Evolutionary conservation across 1,284 basidiomycete genomes (phyloP).

Genomic region (Trichosporon sp.): DNA sequence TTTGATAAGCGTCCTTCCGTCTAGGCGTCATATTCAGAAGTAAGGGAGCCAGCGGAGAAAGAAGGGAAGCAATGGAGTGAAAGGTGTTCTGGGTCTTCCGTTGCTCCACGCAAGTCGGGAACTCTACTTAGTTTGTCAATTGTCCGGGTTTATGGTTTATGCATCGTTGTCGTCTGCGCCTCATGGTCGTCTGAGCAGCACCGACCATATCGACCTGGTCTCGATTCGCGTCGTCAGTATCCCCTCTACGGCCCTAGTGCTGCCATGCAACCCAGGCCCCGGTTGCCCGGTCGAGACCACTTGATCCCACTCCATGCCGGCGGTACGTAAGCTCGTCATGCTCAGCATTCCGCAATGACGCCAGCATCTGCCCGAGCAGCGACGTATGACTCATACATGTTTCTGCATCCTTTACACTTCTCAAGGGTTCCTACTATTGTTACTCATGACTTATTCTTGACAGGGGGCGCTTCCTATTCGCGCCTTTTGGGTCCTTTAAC

Average conservation of each 20-base stretch:
- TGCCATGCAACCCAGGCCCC: background rate
- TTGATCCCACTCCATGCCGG: background rate
- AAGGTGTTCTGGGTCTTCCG: too few species aligned
- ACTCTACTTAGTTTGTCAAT: background rate
- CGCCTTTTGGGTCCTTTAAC: background rate
- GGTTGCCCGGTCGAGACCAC: background rate
- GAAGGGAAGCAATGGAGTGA: background rate
- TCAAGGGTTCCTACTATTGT: background rate
- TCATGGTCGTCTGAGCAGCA: background rate
- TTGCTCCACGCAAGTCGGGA: too few species aligned
- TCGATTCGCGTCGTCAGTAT: background rate
- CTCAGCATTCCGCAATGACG: background rate
- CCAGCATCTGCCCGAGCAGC: background rate
- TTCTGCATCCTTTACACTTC: constrained; percentile 5
- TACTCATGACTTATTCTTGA: constrained; percentile 8
- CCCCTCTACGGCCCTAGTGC: background rate
- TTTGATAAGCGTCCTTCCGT: background rate
- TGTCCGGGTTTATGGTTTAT: constrained; percentile 9
- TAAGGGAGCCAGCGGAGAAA: background rate
- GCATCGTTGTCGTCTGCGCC: constrained; percentile 5
- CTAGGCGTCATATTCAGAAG: background rate
- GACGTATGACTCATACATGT: background rate
- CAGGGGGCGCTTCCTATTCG: background rate
- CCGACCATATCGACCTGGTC: background rate
- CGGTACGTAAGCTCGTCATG: background rate